These are phyloP conservation scores for Ophiostoma australiae DNA, from an alignment of 2,329 filamentous ascomycete genomes.

Conservation along the genomic window DNA sequence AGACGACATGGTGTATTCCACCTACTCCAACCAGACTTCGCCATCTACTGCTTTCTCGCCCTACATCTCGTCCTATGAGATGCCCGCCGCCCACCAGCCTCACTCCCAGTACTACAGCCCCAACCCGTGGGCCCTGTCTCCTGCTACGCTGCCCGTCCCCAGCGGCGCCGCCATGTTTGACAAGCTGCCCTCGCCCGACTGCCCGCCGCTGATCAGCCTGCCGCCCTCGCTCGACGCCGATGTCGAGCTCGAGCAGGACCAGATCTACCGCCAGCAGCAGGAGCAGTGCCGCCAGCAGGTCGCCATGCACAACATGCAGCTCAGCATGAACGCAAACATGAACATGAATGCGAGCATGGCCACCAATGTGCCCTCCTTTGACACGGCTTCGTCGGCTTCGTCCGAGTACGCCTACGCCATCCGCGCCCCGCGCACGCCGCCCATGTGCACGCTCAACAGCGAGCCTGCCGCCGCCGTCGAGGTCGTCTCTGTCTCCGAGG, in stretches of 20 bases:
- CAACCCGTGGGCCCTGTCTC: conserved; percentile 37
- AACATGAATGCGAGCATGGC: neutral
- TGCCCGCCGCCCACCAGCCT: conserved; percentile 32
- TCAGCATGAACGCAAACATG: neutral
- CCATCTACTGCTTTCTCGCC: conserved; percentile 53
- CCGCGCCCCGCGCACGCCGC: conserved; percentile 13
- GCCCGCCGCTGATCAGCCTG: conserved; percentile 24
- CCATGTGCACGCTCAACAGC: conserved; percentile 9
- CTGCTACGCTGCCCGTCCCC: conserved; percentile 16
- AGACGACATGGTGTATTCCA: conserved; percentile 36
- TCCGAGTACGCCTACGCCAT: conserved; percentile 11
- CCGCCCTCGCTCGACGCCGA: conserved; percentile 7
- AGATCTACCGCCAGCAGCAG: conserved; percentile 16
- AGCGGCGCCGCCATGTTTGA: conserved; percentile 26
- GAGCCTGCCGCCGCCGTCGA: neutral
- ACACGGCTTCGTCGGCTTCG: neutral
- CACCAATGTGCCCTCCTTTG: neutral
- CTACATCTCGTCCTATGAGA: conserved; percentile 32
- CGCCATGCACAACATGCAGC: neutral
- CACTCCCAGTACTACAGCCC: conserved; percentile 37
- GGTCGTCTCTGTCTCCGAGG: conserved; percentile 29
- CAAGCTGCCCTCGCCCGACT: conserved; percentile 27
- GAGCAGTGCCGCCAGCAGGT: conserved; percentile 13
- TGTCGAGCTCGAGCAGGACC: conserved; percentile 8
- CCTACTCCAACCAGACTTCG: conserved; percentile 55